Percentiles rank a stretch among this genome's conserved stretches.
phyloP scores from a whole-genome alignment of 2,329 filamentous ascomycete genomes.

The Colletotrichum trifolii region DNA sequence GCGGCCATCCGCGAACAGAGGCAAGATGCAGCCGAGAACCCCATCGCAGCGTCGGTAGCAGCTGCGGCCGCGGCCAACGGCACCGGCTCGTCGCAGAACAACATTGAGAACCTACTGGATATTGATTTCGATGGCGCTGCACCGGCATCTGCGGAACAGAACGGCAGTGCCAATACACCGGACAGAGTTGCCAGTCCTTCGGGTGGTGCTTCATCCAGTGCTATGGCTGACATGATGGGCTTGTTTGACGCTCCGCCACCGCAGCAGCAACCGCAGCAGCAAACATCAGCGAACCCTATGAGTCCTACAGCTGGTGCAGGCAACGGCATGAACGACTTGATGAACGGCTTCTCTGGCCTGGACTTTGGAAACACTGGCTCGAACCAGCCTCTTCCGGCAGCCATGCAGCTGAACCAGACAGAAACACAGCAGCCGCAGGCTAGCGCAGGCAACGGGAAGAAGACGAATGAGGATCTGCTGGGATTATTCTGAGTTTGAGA shows the following conservation, averaged over 20 bases:
- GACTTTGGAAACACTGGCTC: constrained; percentile 70
- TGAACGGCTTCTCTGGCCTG: constrained; percentile 88
- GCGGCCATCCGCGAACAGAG: constrained; percentile 97
- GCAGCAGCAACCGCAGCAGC: constrained; percentile 58
- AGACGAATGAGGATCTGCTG: constrained; percentile 70
- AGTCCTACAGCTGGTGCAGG: constrained; percentile 43
- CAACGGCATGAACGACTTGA: constrained; percentile 84
- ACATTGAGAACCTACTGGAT: constrained; percentile 93
- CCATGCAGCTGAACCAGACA: constrained; percentile 62
- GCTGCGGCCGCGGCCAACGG: constrained; percentile 72
- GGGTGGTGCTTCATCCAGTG: constrained; percentile 53
- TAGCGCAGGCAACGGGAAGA: constrained; percentile 57
- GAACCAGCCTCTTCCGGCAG: constrained; percentile 73
- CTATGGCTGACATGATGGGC: constrained; percentile 74
- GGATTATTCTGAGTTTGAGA: constrained; percentile 51
- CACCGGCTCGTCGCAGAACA: constrained; percentile 69
- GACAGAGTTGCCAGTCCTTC: constrained; percentile 75
- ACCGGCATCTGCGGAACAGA: constrained; percentile 82
- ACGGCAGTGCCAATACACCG: constrained; percentile 69
- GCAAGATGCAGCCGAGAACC: constrained; percentile 92
- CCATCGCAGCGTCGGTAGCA: constrained; percentile 86
- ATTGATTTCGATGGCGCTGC: constrained; percentile 96
- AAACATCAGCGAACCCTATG: constrained; percentile 43
- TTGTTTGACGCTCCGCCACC: constrained; percentile 75
- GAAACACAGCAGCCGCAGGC: constrained; percentile 45